Evolutionary conservation across 2,329 filamentous ascomycete genomes (phyloP), one percentile per base, ranked within the genome.

Genomic region (Alternaria conjuncta): DNA sequence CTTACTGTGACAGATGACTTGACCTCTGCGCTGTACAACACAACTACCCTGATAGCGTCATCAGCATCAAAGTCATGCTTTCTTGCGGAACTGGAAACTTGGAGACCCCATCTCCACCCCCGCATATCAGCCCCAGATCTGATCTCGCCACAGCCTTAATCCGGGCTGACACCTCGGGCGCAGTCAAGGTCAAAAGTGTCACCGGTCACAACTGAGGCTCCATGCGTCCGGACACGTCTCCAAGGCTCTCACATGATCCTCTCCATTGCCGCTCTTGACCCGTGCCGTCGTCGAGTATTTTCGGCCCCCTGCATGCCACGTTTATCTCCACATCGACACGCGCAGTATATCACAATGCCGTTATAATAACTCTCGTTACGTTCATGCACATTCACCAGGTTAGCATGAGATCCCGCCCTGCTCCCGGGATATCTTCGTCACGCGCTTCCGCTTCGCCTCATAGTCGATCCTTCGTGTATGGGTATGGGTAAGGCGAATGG

Each of bases 61-160:
- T 30, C 49, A 41, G 21, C 25, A 13, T 21, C 12, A 15, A 11
- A 30, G 28, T 44, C 43, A 55, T 13, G 15, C 47, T n/a, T 26
- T n/a, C 7, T 8, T 23, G 18, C 30, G 18, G 18, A 6, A 32
- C 30, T 36, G 30, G 36, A 15, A n/a, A 53, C 13, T 32, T 36
- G 30, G 36, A 55, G 36, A 43, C 32, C 51, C 32, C 30, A 25
- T 26, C 21, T 20, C 12, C 53, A 36, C 36, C 45, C 36, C 56
- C 47, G 32, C 56, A 30, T 60, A 59, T 47, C 43, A 55, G 49
- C 43, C 57, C 57, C 50, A 61, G 58, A 32, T 49, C 21, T 25
- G 3, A 32, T 51, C 50, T 55, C 43, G 36, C 25, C 20, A 36
- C 28, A 51, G 18, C 28, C 18, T 15, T 15, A 3, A 15, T 32